Evolutionary conservation across 2,329 filamentous ascomycete genomes (phyloP).

Genomic region (Endothia cerciana): DNA sequence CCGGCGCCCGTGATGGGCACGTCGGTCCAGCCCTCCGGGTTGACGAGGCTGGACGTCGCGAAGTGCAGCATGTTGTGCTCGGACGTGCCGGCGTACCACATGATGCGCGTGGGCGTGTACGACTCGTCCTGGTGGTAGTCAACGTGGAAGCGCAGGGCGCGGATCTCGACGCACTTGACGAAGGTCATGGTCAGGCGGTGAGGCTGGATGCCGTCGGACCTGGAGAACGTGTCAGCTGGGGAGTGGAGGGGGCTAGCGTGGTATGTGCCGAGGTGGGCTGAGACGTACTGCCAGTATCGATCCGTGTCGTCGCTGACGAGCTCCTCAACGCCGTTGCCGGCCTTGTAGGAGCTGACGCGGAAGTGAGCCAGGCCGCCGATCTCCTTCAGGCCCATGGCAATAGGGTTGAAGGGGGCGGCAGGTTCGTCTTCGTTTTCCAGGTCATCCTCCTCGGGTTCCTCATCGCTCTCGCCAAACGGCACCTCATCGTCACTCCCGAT

Average conservation of each 20-base stretch:
- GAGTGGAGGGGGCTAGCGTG: not conserved
- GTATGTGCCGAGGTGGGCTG: not conserved
- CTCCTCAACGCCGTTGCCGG: slow-evolving; percentile 77
- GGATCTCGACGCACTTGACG: slow-evolving; percentile 79
- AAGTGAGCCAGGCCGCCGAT: slow-evolving; percentile 84
- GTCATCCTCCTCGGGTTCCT: slow-evolving; percentile 16
- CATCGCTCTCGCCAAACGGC: slow-evolving; percentile 17
- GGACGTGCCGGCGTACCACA: slow-evolving; percentile 86
- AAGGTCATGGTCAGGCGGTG: slow-evolving; percentile 82
- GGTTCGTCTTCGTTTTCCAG: slow-evolving; percentile 16
- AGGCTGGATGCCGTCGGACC: slow-evolving; percentile 82
- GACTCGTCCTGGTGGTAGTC: slow-evolving; percentile 94
- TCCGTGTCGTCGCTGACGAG: slow-evolving; percentile 73
- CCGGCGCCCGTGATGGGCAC: slow-evolving; percentile 64
- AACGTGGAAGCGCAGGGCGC: slow-evolving; percentile 79
- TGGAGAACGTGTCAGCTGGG: slow-evolving; percentile 36
- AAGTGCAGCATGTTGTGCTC: slow-evolving; percentile 92
- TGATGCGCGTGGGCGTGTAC: slow-evolving; percentile 93
- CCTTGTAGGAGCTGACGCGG: slow-evolving; percentile 81
- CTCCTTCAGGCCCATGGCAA: slow-evolving; percentile 70
- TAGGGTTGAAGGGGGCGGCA: slow-evolving; percentile 51
- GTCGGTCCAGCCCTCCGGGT: slow-evolving; percentile 88
- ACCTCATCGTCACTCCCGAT: slow-evolving; percentile 20
- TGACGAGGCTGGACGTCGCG: slow-evolving; percentile 75
- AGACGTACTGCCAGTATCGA: slow-evolving; percentile 75